Base-by-base conservation (phyloP, 495 filamentous ascomycete genomes). In the Podospora australis region DNA sequence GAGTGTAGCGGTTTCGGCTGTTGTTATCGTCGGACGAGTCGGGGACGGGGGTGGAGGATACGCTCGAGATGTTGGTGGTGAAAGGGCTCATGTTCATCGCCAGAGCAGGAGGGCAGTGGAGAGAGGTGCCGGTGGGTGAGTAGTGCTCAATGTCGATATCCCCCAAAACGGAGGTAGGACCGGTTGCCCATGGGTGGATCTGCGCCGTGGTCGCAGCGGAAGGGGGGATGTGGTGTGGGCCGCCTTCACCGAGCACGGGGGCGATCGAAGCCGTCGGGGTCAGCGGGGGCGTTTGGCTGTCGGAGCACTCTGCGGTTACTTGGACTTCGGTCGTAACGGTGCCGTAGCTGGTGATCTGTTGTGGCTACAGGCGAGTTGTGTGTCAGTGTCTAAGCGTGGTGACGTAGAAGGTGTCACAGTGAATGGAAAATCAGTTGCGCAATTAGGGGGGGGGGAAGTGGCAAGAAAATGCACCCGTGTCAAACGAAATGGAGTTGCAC, bases 261-360 rank as follows among this genome's bases (percentile, higher is more conserved):
- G 52, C 24, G 36, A 52, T 52, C 19, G 46, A 50, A 9, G 50
- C 56, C 11, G 49, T 32, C 4, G 54, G 49, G 4, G 54, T 48
- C 13, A 52, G 44, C 1, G 61, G 51, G 11, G 51, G 55, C 3
- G 53, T 50, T 13, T 26, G 13, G 2, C 44, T 14, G 6, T 44
- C 43, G 35, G 47, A 34, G 36, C 49, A 49, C 17, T 59, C 60
- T 7, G 60, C 58, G 0, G 58, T 65, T 24, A 68, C 41, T 25
- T 61, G 63, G 9, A 69, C 61, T 24, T 69, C 63, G 48, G 65
- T 69, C 2, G 63, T 66, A 1, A 66, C 63, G 8, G 59, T 69
- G 20, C 57, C 61, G 32, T 68, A 69, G 44, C 19, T 36, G n/a
- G n/a, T n/a, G n/a, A n/a, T 14, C 29, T 23, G 16, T 20, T 35